phyloP scores from a whole-genome alignment of 139 green algal genomes.

The Pseudopediastrum boryanum region DNA sequence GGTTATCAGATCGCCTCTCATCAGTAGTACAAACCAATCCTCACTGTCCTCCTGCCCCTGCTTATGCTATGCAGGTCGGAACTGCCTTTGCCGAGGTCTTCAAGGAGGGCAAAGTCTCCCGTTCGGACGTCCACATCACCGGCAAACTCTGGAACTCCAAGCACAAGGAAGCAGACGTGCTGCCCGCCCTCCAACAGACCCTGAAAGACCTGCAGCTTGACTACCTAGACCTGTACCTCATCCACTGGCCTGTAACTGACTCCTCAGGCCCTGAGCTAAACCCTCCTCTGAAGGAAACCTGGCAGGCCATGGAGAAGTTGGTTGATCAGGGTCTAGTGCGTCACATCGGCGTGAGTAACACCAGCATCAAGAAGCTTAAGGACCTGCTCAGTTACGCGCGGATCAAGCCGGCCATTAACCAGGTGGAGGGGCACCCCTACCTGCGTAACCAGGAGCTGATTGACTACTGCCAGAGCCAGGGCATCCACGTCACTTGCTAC shows the following conservation, averaged over 20 bases:
- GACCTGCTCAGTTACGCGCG: constrained; percentile 47
- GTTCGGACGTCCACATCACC: constrained; percentile 72
- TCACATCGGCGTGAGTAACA: constrained; percentile 88
- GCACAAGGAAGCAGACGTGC: constrained; percentile 45
- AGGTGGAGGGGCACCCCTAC: constrained; percentile 95
- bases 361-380: constrained; percentile 72
- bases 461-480: constrained; percentile 50
- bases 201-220: constrained; percentile 74
- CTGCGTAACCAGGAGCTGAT: constrained; percentile 85
- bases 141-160: constrained; percentile 77
- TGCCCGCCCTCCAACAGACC: constrained; percentile 46
- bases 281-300: constrained; percentile 60
- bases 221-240: constrained; percentile 90
- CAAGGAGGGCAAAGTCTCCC: constrained; percentile 51
- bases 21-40: no score
- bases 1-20: not conserved
- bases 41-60: not conserved
- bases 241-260: constrained; percentile 78
- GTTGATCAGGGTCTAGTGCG: constrained; percentile 72
- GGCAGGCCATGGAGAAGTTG: constrained; percentile 68
- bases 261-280: constrained; percentile 60
- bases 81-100: constrained; percentile 50
- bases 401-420: constrained; percentile 12
- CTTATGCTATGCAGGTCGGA: constrained; percentile 45
- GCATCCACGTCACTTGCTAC: constrained; percentile 93